phyloP scores from a whole-genome alignment of 1,139 yeast species.

The Spathaspora sp. region DNA sequence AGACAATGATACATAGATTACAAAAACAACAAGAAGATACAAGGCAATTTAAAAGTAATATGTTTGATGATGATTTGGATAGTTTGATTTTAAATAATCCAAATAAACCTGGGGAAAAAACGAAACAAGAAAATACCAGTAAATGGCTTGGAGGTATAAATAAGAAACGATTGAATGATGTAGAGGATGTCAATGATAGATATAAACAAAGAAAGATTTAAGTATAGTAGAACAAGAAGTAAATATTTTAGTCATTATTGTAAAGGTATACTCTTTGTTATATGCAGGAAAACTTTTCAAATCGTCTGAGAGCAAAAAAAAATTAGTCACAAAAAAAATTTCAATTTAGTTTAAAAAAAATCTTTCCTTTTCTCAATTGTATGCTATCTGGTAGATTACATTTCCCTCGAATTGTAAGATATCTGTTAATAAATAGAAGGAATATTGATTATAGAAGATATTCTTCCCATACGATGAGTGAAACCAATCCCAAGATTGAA shows the following conservation, averaged over 20 bases:
- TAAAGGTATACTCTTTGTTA: not conserved
- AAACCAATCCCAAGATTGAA: slow-evolving; percentile 3
- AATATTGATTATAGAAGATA: slow-evolving; percentile 7
- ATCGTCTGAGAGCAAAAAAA: not conserved
- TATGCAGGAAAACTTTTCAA: not conserved
- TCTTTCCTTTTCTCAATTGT: slow-evolving; percentile 10
- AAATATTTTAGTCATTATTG: too few relatives aligned
- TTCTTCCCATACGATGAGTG: slow-evolving; percentile 10
- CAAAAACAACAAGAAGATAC: slow-evolving; percentile 16
- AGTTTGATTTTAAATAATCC: slow-evolving; percentile 15
- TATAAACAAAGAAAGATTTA: slow-evolving; percentile 1
- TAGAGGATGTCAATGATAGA: not conserved
- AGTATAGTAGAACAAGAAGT: not conserved
- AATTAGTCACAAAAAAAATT: slow-evolving; percentile 4
- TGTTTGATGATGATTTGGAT: slow-evolving; percentile 19
- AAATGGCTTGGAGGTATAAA: slow-evolving; percentile 25
- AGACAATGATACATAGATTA: slow-evolving; percentile 50
- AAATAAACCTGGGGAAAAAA: slow-evolving; percentile 2
- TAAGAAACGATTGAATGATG: slow-evolving; percentile 13
- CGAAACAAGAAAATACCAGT: slow-evolving; percentile 7
- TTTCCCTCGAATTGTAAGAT: slow-evolving; percentile 8
- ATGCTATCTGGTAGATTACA: slow-evolving; percentile 23
- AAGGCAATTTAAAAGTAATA: slow-evolving; percentile 9
- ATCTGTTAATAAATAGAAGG: slow-evolving; percentile 7
- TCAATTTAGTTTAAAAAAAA: not conserved